Evolutionary conservation across 306 rosid genomes (phyloP), one percentile per base, ranked within the genome.

Genomic region (Hylodesmum podocarpum): DNA sequence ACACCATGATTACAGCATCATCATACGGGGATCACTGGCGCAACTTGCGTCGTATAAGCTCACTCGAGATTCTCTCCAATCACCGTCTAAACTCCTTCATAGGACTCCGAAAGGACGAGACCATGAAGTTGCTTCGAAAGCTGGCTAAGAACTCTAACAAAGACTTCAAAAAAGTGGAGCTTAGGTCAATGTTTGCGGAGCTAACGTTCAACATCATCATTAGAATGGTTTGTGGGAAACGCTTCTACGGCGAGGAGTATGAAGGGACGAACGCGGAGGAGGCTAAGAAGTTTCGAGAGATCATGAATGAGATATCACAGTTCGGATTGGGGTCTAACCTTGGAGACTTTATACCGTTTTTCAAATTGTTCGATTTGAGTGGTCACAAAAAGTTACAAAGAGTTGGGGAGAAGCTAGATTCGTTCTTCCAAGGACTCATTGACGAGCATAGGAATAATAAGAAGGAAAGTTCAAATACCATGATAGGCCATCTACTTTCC

Each of bases 1-100:
- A 69, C 70, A 87, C 93, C 69, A 72, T 50, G 1, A 0, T 92
- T 0, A 1, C 54, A 0, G 0, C 28, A 1, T 1, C 97, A 1
- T 59, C 92, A 0, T 86, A 90, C 43, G 96, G 96, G 4, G 96
- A 90, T 21, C 93, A 87, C 66, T 92, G 97, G 97, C 93, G 93
- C 18, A 92, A 88, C 86, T 49, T 88, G 1, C 97, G 96, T n/a
- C 94, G 94, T 22, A 86, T 92, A 0, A 73, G 89, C 37, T 19
- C 92, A 2, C 21, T 82, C 0, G 94, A 92, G 64, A 87, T 92
- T 40, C 87, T 88, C 75, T 92, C 95, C 15, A 9, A 83, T 14
- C 75, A 78, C 65, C 88, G 86, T 4, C 61, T 85, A 27, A 82
- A 85, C 82, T 82, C 88, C 5, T 88, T 88, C 34, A 2, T 5